Evolutionary conservation across 768 basidiomycete genomes (phyloP), one percentile per base, ranked within the genome.

Genomic region (Tephrocybe sp.): DNA sequence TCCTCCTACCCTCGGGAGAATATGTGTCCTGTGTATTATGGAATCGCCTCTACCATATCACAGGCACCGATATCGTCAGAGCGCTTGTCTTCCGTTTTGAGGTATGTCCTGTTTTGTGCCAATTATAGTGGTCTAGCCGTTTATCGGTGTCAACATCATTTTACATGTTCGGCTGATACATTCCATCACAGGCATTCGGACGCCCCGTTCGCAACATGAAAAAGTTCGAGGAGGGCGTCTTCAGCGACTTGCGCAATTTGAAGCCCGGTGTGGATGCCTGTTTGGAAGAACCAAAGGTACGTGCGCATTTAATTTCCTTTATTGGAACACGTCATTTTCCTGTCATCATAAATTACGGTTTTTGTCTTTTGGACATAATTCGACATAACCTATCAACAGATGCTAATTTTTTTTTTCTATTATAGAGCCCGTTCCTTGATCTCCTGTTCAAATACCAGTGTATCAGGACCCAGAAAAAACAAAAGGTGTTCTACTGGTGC

Each of bases 401-500:
- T 42, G 14, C 47, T 53, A 23, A n/a, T 52, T 38, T 43, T 45
- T 39, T 26, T 30, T 5, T 32, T n/a, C 34, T 36, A 23, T 45
- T 58, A 12, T 62, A 96, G 94, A 90, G 91, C 40, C 88, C 90
- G 0, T 95, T 98, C 72, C 77, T 98, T 15, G 95, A 98, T 60
- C 78, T 95, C 23, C 73, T 98, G 9, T 97, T 97, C 83, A 94
- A 95, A 68, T 94, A 90, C 61, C 93, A 95, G 65, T 96, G 94
- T 66, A 97, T 98, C 58, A 84, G 95, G 33, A 98, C 95, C 1
- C 95, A 98, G 68, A 98, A 97, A 79, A 98, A 97, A 73, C 95
- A 96, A 73, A 94, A 98, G 68, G 95, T 98, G n/a, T 98, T 97
- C 65, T 97, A 91, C 68, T 98, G 95, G 94, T 91, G 58, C 48